Conservation (phyloP, 2,329 filamentous ascomycete genomes). For the Cyclaneusma minus region DNA sequence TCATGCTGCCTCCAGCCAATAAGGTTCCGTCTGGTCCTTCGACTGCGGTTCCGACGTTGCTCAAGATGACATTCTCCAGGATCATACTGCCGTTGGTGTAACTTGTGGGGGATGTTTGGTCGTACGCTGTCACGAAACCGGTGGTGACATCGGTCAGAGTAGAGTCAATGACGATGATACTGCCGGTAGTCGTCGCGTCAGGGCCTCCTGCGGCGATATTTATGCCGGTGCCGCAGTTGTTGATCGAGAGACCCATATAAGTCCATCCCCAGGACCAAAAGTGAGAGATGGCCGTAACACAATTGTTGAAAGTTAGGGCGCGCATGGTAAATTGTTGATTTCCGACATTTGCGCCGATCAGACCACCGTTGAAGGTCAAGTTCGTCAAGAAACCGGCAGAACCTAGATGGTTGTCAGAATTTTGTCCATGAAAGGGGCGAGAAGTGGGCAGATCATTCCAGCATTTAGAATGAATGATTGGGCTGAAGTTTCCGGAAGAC, state of each 20-base stretch:
- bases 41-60: constrained; percentile 48
- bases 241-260: constrained; percentile 31
- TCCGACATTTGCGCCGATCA: constrained; percentile 41
- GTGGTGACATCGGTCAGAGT: constrained; percentile 30
- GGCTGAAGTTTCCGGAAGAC: too few relatives aligned
- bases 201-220: constrained; percentile 28
- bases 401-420: constrained; percentile 13
- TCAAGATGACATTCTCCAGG: constrained; percentile 76
- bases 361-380: constrained; percentile 42
- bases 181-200: constrained; percentile 31
- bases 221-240: constrained; percentile 34
- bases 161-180: constrained; percentile 40
- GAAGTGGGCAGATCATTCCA: too few relatives aligned
- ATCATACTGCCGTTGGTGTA: constrained; percentile 63
- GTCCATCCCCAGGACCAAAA: constrained; percentile 47
- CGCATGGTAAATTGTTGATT: constrained; percentile 50
- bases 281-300: constrained; percentile 36
- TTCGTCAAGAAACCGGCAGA: constrained; percentile 46
- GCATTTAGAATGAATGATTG: too few relatives aligned
- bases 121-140: constrained; percentile 32
- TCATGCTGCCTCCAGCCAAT: constrained; percentile 51
- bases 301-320: constrained; percentile 30
- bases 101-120: constrained; percentile 33
- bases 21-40: constrained; percentile 34
- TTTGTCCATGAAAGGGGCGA: neutral